Conservation (phyloP, 2,329 filamentous ascomycete genomes). For the Ceratocystis cubensis region DNA sequence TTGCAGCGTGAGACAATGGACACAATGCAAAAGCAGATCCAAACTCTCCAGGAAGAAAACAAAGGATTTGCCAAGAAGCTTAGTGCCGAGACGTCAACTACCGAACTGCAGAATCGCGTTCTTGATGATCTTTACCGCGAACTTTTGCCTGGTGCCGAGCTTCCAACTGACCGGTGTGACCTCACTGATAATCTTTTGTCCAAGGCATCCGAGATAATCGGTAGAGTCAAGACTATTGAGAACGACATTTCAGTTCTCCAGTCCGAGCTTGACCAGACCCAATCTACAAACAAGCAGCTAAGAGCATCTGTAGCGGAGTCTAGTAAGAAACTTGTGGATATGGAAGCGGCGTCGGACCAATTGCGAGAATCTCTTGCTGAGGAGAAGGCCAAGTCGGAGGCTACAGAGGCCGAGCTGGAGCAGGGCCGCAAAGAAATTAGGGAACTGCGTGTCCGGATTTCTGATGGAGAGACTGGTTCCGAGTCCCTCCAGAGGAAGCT, state of each 20-base stretch:
- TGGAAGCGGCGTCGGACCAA: slow-evolving; percentile 40
- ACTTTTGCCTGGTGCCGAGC: slow-evolving; percentile 39
- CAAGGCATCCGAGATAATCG: slow-evolving; percentile 45
- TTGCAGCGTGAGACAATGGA: slow-evolving; percentile 49
- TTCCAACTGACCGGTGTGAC: slow-evolving; percentile 44
- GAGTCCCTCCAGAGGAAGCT: slow-evolving; percentile 64
- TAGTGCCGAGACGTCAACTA: slow-evolving; percentile 38
- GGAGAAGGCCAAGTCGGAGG: slow-evolving; percentile 41
- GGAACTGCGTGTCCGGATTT: slow-evolving; percentile 56
- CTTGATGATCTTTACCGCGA: slow-evolving; percentile 48
- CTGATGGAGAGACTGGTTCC: slow-evolving; percentile 72
- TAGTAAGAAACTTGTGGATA: slow-evolving; percentile 34
- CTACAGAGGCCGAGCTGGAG: slow-evolving; percentile 44
- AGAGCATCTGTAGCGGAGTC: slow-evolving; percentile 41
- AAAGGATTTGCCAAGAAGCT: slow-evolving; percentile 40
- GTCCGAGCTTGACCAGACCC: slow-evolving; percentile 50
- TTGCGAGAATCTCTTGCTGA: slow-evolving; percentile 42
- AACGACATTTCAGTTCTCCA: slow-evolving; percentile 47
- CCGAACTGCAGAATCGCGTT: slow-evolving; percentile 39
- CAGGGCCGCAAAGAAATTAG: slow-evolving; percentile 59
- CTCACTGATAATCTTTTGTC: slow-evolving; percentile 49
- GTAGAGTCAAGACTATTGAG: slow-evolving; percentile 48
- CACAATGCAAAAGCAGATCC: slow-evolving; percentile 44
- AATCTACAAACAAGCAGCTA: slow-evolving; percentile 41
- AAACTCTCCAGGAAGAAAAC: slow-evolving; percentile 42